Base-by-base conservation (phyloP, 305 asterid species). In the Fraxinus albicans region DNA sequence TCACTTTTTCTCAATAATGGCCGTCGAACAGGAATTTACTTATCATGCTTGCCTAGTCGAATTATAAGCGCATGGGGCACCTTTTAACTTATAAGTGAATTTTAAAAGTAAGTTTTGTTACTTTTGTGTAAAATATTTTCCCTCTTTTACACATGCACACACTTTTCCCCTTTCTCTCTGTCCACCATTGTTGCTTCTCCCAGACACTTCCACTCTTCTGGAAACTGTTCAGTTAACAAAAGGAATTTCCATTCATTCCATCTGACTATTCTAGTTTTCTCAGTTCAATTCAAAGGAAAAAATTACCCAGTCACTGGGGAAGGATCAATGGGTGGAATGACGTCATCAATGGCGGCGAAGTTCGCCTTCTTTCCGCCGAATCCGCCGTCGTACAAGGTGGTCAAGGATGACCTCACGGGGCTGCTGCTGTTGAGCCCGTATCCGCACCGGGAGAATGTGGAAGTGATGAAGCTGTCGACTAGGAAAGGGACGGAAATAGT, bases 311-410 rank as follows among this genome's bases (percentile, higher is more conserved):
- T 8, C 19, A 23, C 31, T 0, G 65, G 13, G 13, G 19, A n/a
- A 47, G 75, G 36, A 69, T 69, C 47, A 79, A 96, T 94, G 99
- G 99, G 98, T 31, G 98, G 98, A 40, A 89, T 96, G 88, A 96
- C 98, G 84, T 96, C 99, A 84, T 96, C 99, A 13, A 93, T 96
- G 99, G 98, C 98, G 85, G 98, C 99, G 77, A 96, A 94, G 90
- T 88, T 96, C 76, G 98, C 98, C 0, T 96, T 96, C 85, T 96
- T 96, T 25, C 98, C 99, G 23, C 99, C 99, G 1, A 93, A 86
- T 87, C 99, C 99, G 15, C 97, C 98, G 58, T 94, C 98, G 44
- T 96, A 96, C 86, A 91, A 90, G 89, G 85, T 96, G 89, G 87
- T 93, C 79, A 91, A 89, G 85, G 99, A 96, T 81, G 95, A 85